These are phyloP conservation scores for Tarenaya hassleriana DNA, from an alignment of 345 rosid species.

Conservation along the genomic window DNA sequence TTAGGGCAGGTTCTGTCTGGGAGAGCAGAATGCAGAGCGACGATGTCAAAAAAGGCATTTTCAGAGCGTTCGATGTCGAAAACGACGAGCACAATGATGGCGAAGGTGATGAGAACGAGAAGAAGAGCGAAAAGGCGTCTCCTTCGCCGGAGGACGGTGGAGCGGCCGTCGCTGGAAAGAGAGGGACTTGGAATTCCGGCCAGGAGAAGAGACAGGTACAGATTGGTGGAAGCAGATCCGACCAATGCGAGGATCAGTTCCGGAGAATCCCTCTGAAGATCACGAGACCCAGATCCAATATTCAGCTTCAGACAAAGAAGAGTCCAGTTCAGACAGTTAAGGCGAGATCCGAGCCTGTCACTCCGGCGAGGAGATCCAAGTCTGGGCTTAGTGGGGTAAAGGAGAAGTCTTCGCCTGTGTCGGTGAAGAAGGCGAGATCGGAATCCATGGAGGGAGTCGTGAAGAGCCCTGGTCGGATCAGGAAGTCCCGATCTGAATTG, in stretches of 20 bases:
- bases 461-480: slow-evolving; percentile 39
- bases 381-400: slow-evolving; percentile 14
- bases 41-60: slow-evolving; percentile 38
- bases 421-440: slow-evolving; percentile 41
- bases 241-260: slow-evolving; percentile 16
- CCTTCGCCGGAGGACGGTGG: slow-evolving; percentile 6
- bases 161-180: slow-evolving; percentile 40
- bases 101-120: slow-evolving; percentile 1
- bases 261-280: slow-evolving; percentile 22
- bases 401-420: slow-evolving; percentile 35
- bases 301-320: slow-evolving; percentile 19
- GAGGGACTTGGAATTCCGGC: slow-evolving; percentile 62
- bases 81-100: background rate
- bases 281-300: slow-evolving; percentile 36
- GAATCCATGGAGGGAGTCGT: slow-evolving; percentile 35
- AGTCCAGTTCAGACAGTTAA: slow-evolving; percentile 27
- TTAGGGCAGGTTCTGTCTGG: slow-evolving; percentile 70
- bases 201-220: slow-evolving; percentile 32
- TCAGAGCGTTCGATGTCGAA: slow-evolving; percentile 49
- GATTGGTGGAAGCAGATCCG: slow-evolving; percentile 29
- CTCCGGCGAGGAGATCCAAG: slow-evolving; percentile 25
- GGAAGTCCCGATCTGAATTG: slow-evolving; percentile 31
- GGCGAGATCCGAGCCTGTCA: slow-evolving; percentile 30
- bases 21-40: slow-evolving; percentile 74
- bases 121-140: slow-evolving; percentile 26